phyloP scores from a whole-genome alignment of 306 rosid species.

The Sechiopsis laciniata region DNA sequence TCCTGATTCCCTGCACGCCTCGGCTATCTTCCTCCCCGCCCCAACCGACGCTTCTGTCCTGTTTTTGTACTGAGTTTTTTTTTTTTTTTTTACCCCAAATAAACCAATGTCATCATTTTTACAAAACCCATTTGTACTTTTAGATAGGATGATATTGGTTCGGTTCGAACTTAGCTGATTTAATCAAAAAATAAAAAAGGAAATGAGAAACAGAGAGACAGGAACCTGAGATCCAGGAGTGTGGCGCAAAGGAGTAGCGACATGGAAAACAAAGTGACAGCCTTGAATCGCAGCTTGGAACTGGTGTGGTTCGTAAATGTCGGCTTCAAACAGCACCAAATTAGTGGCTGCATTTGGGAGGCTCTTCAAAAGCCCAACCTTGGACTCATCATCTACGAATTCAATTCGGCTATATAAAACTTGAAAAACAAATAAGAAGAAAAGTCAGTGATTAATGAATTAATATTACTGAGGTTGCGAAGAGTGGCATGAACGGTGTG shows the following conservation, averaged over 20 bases:
- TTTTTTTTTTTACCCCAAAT: background rate
- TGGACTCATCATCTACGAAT: constrained; percentile 27
- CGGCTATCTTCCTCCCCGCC: constrained; percentile 26
- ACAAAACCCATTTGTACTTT: no score
- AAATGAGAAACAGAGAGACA: no score
- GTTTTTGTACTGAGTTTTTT: constrained; percentile 27
- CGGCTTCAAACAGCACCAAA: constrained; percentile 32
- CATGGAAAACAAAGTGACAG: constrained; percentile 32
- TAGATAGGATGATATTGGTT: no score
- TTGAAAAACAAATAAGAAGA: no score
- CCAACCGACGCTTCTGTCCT: constrained; percentile 26
- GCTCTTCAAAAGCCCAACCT: constrained; percentile 31
- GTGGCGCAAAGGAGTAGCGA: constrained; percentile 29
- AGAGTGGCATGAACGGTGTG: constrained; percentile 39
- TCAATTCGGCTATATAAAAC: background rate
- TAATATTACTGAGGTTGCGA: constrained; percentile 26
- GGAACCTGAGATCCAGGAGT: constrained; percentile 18
- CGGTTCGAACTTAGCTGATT: no score
- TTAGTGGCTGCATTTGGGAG: constrained; percentile 27
- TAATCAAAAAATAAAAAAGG: no score
- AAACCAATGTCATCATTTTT: no score
- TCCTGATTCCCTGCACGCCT: constrained; percentile 24
- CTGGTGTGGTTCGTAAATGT: background rate
- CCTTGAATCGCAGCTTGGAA: constrained; percentile 29
- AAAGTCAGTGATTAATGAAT: no score